Conservation (phyloP, 257 asterid genomes). For the Salvia miltiorrhiza region DNA sequence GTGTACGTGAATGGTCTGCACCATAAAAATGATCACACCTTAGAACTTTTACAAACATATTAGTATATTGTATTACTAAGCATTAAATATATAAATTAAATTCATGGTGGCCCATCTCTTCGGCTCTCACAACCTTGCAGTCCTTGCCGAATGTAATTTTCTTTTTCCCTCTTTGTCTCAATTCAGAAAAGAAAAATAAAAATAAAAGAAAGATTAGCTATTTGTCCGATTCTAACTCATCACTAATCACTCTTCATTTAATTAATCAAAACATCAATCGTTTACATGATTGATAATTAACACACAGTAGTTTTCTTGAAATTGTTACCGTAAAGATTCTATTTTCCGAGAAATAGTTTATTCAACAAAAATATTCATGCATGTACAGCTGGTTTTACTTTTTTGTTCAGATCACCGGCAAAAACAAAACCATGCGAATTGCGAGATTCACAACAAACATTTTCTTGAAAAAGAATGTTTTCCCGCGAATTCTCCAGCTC, state of each 20-base stretch:
- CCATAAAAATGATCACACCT: no score
- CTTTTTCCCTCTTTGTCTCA: neutral
- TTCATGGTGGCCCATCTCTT: neutral
- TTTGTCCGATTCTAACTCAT: neutral
- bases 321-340: neutral
- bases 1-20: no score
- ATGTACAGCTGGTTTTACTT: neutral
- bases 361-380: neutral
- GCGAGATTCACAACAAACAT: conserved; percentile 1
- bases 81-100: no score
- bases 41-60: no score
- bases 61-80: no score
- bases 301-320: neutral
- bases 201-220: neutral
- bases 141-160: neutral
- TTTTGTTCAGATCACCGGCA: neutral
- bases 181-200: neutral
- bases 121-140: neutral
- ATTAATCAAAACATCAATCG: neutral
- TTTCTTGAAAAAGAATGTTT: conserved; percentile 14
- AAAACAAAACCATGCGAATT: neutral
- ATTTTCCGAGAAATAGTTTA: neutral
- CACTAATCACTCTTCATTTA: neutral
- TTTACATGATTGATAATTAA: neutral
- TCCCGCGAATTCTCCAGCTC: conserved; percentile 35